phyloP scores from a whole-genome alignment of 176 grass and related monocot genomes.

The Echinochloa phyllopogon region DNA sequence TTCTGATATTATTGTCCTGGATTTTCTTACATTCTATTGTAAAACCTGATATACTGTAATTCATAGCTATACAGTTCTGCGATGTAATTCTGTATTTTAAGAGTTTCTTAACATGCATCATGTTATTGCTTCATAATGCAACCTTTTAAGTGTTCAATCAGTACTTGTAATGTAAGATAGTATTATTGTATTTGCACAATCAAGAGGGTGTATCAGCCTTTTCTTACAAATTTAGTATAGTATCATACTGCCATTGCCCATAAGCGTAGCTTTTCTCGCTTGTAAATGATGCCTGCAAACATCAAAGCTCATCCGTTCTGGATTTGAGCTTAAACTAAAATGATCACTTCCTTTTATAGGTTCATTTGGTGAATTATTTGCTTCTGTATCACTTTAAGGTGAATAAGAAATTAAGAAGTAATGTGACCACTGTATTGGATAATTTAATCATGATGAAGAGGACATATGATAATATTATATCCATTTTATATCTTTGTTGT shows the following conservation, averaged over 20 bases:
- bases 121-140: background rate
- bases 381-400: conserved; percentile 4
- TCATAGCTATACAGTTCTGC: background rate
- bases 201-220: background rate
- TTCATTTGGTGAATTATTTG: background rate
- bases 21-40: background rate
- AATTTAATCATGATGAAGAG: background rate
- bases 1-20: background rate
- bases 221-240: conserved; percentile 11
- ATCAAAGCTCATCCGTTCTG: background rate
- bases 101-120: conserved; percentile 19
- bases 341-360: background rate
- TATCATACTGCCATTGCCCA: background rate
- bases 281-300: conserved; percentile 3
- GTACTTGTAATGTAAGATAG: background rate
- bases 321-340: conserved; percentile 17
- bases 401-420: conserved; percentile 26
- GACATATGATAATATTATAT: conserved; percentile 41
- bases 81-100: background rate
- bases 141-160: background rate
- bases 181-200: conserved; percentile 6
- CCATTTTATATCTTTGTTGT: conserved; percentile 19
- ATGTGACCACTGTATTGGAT: conserved; percentile 27
- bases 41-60: background rate
- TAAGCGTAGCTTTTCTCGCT: background rate